A percentile compares a stretch with the other conserved stretches of the same genome.
phyloP scores from a whole-genome alignment of 2,329 filamentous ascomycete species.

The Alternaria burnsii region DNA sequence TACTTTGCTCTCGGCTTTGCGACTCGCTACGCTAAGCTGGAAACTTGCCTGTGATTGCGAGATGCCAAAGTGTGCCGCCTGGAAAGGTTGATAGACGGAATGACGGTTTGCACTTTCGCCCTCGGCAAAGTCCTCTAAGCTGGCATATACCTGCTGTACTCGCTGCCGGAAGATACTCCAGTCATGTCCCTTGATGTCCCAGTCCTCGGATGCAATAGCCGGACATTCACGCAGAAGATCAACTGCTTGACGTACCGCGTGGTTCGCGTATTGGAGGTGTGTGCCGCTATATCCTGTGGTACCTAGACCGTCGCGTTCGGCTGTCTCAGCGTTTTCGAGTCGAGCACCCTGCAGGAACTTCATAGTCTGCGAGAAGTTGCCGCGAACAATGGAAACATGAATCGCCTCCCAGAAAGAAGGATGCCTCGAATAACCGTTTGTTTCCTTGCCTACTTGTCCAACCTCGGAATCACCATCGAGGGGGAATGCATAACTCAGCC shows the following conservation, averaged over 20 bases:
- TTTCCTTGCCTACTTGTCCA: conserved; percentile 68
- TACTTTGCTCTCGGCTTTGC: conserved; percentile 82
- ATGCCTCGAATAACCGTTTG: conserved; percentile 79
- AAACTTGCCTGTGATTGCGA: conserved; percentile 60
- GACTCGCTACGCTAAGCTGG: conserved; percentile 71
- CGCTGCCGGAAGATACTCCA: conserved; percentile 86
- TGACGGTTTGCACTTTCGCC: conserved; percentile 65
- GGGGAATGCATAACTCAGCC: conserved; percentile 80
- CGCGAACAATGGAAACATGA: conserved; percentile 74
- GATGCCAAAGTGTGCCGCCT: conserved; percentile 51
- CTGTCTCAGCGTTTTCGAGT: conserved; percentile 77
- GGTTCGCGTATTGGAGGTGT: conserved; percentile 80
- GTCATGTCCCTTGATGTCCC: conserved; percentile 82
- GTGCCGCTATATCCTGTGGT: conserved; percentile 75
- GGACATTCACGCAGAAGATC: conserved; percentile 78
- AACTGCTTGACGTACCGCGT: conserved; percentile 73
- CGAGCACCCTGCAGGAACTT: conserved; percentile 76
- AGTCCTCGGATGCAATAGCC: conserved; percentile 70
- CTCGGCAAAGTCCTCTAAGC: conserved; percentile 81
- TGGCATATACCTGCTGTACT: conserved; percentile 72
- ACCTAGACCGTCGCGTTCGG: conserved; percentile 68
- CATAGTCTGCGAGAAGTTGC: conserved; percentile 73
- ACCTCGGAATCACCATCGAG: conserved; percentile 70
- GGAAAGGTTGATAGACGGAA: conserved; percentile 56
- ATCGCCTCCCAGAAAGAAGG: conserved; percentile 85